A percentile compares a stretch with the other conserved stretches of the same genome.
Evolutionary conservation across 345 rosid species (phyloP).

Genomic region (Acer saccharum): DNA sequence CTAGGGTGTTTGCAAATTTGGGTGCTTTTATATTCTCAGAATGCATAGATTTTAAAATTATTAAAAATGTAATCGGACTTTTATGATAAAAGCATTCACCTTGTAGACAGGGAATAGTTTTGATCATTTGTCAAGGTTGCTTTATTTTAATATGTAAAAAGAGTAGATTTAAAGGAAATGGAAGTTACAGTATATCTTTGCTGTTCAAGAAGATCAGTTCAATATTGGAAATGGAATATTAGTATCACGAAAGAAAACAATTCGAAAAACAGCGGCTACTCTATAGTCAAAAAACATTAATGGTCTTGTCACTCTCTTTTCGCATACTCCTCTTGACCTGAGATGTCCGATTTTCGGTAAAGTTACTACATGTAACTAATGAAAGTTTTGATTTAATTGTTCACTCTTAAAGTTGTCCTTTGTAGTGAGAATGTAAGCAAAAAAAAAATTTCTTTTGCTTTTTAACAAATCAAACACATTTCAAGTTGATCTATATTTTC

Average conservation of each 20-base stretch:
- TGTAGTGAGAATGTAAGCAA: neutral
- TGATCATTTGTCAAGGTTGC: neutral
- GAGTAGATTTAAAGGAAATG: neutral
- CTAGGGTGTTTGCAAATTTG: neutral
- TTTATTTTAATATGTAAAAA: neutral
- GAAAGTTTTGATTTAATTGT: too few species aligned
- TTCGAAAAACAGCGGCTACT: too few species aligned
- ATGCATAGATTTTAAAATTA: neutral
- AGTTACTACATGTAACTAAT: too few species aligned
- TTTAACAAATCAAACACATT: neutral
- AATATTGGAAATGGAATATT: too few species aligned
- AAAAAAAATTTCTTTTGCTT: neutral
- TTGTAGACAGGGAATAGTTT: neutral
- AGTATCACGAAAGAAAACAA: too few species aligned
- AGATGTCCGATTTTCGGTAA: neutral
- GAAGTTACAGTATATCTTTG: neutral
- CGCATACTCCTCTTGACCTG: neutral
- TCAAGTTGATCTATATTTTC: neutral
- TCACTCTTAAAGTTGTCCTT: neutral
- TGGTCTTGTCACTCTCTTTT: neutral
- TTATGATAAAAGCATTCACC: neutral
- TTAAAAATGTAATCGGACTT: neutral
- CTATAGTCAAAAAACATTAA: too few species aligned
- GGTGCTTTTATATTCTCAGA: neutral
- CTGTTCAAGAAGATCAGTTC: too few species aligned